A percentile compares a stretch with the other conserved stretches of the same genome.
phyloP scores from a whole-genome alignment of 306 rosid species.

The Quercus rubra region DNA sequence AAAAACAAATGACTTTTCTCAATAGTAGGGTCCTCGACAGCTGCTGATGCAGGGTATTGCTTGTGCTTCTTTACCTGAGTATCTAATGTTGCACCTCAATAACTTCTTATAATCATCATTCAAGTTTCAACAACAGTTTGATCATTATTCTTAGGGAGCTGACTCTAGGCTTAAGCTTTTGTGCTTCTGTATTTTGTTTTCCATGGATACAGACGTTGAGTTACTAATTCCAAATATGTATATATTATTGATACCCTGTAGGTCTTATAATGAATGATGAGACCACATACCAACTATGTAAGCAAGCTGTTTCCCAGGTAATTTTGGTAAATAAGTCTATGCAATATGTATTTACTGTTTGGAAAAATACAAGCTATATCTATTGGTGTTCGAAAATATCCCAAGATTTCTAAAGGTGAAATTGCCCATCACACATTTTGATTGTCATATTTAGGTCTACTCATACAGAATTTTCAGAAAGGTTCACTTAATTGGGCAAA shows the following conservation, averaged over 20 bases:
- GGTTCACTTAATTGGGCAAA: background rate
- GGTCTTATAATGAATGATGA: conserved; percentile 97
- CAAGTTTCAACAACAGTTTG: background rate
- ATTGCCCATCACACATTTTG: background rate
- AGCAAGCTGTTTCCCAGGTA: conserved; percentile 98
- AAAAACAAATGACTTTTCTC: background rate
- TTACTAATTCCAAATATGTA: conserved; percentile 12
- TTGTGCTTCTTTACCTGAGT: background rate
- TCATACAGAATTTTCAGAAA: background rate
- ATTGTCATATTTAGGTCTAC: background rate
- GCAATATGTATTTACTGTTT: conserved; percentile 8
- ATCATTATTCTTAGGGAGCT: background rate
- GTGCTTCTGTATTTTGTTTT: background rate
- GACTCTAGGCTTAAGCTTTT: background rate
- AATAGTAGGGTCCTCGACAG: background rate
- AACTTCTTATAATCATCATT: background rate
- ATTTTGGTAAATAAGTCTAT: conserved; percentile 19
- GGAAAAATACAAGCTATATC: background rate
- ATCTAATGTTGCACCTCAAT: background rate
- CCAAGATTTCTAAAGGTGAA: conserved; percentile 7
- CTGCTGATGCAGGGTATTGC: background rate
- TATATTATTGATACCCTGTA: conserved; percentile 37
- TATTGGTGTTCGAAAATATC: background rate
- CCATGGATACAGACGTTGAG: conserved; percentile 8
- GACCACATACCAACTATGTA: conserved; percentile 89